Base-by-base conservation (phyloP, 164 flowering plant species). In the Annona squamosa region DNA sequence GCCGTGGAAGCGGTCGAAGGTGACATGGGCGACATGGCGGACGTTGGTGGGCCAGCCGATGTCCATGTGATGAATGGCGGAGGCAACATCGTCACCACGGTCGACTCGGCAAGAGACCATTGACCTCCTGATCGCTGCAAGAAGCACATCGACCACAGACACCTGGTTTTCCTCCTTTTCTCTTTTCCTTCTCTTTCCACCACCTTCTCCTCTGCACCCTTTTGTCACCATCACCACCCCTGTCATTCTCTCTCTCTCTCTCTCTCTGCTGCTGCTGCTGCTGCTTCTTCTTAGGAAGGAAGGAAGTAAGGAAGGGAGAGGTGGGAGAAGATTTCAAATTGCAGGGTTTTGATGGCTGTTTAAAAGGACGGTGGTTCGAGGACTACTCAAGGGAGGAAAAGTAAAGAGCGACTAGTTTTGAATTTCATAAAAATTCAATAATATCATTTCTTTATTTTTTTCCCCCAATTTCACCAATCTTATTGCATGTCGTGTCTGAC, bases 11-110 rank as follows among this genome's bases (percentile, higher is more conserved):
- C 98, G 84, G 68, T 96, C 99, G 59, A 96, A 96, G 6, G 99
- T 96, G 45, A 96, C 99, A 69, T 96, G 99, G 46, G 97, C 82
- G 0, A 93, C 79, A 77, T 96, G 99, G 17, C 82, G 86, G 3
- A 96, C 99, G 71, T 96, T 86, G 0, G 97, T 93, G 0, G 99
- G 99, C 91, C 94, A 90, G 3, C 99, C 97, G 61, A 96, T 93
- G 48, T 96, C 99, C 91, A 93, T 87, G 3, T 84, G 80, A 41
- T 81, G 87, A 45, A 87, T 85, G 46, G 88, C 57, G 2, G 92
- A 81, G 65, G 82, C 75, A 0, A 82, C 85, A 1, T 91, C 92
- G 1, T 89, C 92, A 1, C 76, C 68, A 2, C 82, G 79, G 44
- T 90, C 96, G 2, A 95, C 86, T 0, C 91, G 79, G 78, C 99